Evolutionary conservation across 176 grass and related monocot species (phyloP), one percentile per base, ranked within the genome.

Genomic region (Musa schizocarpa): DNA sequence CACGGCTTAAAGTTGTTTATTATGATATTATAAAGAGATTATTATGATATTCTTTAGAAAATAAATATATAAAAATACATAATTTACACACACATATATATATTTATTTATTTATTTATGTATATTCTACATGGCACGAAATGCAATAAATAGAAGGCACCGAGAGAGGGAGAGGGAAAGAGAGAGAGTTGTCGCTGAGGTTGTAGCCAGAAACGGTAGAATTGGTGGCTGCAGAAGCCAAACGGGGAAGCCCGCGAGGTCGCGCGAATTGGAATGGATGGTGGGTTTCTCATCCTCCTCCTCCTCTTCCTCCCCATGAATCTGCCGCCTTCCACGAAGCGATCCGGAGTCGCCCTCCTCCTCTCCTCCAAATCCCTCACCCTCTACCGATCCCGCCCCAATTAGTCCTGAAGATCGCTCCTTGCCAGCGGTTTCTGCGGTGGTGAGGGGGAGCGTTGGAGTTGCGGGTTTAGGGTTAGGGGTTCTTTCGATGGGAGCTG

Each of bases 311-410:
- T 74, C 34, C 81, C 74, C 24, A 76, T 83, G 74, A 83, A 83
- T 21, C 64, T 83, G 3, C 76, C 80, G 12, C 70, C 76, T 11
- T 56, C 78, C 50, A 63, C 64, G 25, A 67, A 59, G 11, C 52
- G 63, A 20, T 82, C 62, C 69, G 76, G 56, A 20, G 57, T 80
- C 71, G 71, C 71, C 52, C 80, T 94, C 59, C 90, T 99, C 54
- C 95, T 98, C 73, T 84, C 87, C 64, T 98, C 90, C 80, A 93
- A 98, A 81, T 90, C 86, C 57, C 88, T 98, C 67, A 91, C 88
- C 65, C 82, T 97, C 56, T 89, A 85, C 63, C 82, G 77, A 2
- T 87, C 71, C 13, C 77, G 50, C 53, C 19, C 13, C 50, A 12
- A 50, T 51, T 68, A 69, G 11, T 22, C 21, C 8, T 69, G 12